Evolutionary conservation across 129 eudicot genomes (phyloP), one percentile per base, ranked within the genome.

Genomic region (Chrysanthemum makinoi): DNA sequence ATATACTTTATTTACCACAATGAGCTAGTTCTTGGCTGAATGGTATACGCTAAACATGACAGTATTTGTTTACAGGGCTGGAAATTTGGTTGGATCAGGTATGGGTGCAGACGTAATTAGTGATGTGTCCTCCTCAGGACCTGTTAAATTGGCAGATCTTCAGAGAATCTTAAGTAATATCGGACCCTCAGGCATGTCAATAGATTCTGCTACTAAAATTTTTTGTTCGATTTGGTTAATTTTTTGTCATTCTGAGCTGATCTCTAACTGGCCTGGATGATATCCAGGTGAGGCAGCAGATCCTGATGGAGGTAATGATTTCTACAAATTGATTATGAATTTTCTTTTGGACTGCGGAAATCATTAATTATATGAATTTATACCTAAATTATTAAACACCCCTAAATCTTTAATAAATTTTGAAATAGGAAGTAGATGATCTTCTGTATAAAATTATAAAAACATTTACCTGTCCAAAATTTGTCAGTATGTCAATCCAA

Each of bases 121-220:
- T 86, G 96, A 90, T 30, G 96, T 90, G 17, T 87, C 96, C 28
- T 93, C 98, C 64, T 85, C 96, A 6, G 98, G 98, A 53, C 97
- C 96, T n/a, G 97, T 94, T 63, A 89, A 89, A 79, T 71, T 94
- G 82, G 75, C 86, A 11, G 98, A 94, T 83, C 84, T 94, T 56
- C 97, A 94, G 62, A 82, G 97, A 79, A 94, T 89, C 75, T 74
- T 94, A 66, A 94, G 93, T 72, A 89, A 87, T 80, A 87, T 94
- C 35, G 93, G 86, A 49, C 84, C 98, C 24, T 22, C 90, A 79
- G 98, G 98, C 81, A 74, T 63, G 73, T 66, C 50, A 30, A 19
- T 71, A 68, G 12, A 24, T 46, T 46, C 3, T 54, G 5, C 11
- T 66, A 0, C 39, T 28, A 0, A 1, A 30, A 16, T 1, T 15